Base-by-base conservation (phyloP, 2,329 filamentous ascomycete species). In the Nothophaeocryptopus gaeumannii region DNA sequence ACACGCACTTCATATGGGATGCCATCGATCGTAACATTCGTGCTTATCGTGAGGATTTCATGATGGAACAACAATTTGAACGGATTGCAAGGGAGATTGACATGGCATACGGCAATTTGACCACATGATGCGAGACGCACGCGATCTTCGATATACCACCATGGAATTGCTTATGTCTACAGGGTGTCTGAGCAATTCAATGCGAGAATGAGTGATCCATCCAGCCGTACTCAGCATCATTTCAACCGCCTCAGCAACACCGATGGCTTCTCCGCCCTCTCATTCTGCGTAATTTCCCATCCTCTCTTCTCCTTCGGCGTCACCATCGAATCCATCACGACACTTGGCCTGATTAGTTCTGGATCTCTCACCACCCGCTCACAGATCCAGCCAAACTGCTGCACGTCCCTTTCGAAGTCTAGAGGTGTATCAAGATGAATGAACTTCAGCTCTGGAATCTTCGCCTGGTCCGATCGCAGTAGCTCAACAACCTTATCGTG, bases 291-390 rank as follows among this genome's bases (percentile, higher is more conserved):
- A 8, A 20, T 15, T 16, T 41, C 38, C 37, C 37, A 41, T 29
- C 11, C 9, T 35, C 45, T 47, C 37, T 47, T 47, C 44, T 39
- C 44, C 30, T 31, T 36, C 26, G 44, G 44, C 44, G 29, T 39
- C 44, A 38, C 38, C 32, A 44, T 31, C 13, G 39, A 33, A n/a
- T 43, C 39, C 33, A 20, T 12, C n/a, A 44, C 46, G 10, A 43
- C 38, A 42, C 46, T 49, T n/a, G 46, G 39, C 26, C 46, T 26
- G 5, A 11, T 11, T 33, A 49, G 13, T n/a, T 30, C 13, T 8
- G 31, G 26, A 39, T 42, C 46, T 2, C 39, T 39, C 2, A 49
- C 46, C 12, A 44, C 33, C 20, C 35, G 39, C 14, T 43, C 33
- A 33, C 31, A 33, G 11, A 15, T 49, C 46, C 46, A 49, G 9